phyloP scores from a whole-genome alignment of 2,329 filamentous ascomycete genomes.

The Colletotrichum shisoi region DNA sequence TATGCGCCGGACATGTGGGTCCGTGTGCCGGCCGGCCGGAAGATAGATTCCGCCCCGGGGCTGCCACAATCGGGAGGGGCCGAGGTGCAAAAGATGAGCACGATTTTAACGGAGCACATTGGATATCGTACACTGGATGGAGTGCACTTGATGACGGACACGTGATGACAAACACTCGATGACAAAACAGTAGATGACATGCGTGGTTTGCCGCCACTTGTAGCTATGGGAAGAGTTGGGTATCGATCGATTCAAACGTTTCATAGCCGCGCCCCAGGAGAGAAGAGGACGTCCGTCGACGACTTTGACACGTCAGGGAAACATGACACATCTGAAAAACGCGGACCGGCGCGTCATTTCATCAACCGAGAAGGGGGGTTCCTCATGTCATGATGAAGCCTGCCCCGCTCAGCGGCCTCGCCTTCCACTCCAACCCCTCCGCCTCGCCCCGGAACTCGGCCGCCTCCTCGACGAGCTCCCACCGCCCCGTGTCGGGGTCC shows the following conservation, averaged over 20 bases:
- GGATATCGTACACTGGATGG: too few species aligned
- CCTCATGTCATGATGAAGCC: conserved; percentile 44
- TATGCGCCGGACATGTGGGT: too few species aligned
- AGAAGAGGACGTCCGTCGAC: not conserved
- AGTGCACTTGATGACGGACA: too few species aligned
- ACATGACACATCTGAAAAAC: too few species aligned
- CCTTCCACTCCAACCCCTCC: conserved; percentile 48
- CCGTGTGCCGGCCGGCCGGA: not conserved
- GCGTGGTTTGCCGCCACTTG: too few species aligned
- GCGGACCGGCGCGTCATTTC: conserved; percentile 38
- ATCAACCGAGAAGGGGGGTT: conserved; percentile 33
- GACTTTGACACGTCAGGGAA: too few species aligned
- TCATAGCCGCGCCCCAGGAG: not conserved
- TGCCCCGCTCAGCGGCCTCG: conserved; percentile 50
- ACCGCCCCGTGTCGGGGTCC: conserved; percentile 45
- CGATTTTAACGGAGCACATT: too few species aligned
- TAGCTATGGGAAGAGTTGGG: too few species aligned
- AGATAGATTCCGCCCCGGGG: not conserved
- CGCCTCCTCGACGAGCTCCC: conserved; percentile 52
- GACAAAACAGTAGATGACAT: not conserved
- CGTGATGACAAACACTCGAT: too few species aligned
- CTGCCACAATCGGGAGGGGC: too few species aligned
- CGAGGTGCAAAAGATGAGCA: too few species aligned
- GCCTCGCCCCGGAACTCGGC: conserved; percentile 46
- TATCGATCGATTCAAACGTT: not conserved